phyloP scores from a whole-genome alignment of 1,284 basidiomycete species.

The Trichosporon inkin region DNA sequence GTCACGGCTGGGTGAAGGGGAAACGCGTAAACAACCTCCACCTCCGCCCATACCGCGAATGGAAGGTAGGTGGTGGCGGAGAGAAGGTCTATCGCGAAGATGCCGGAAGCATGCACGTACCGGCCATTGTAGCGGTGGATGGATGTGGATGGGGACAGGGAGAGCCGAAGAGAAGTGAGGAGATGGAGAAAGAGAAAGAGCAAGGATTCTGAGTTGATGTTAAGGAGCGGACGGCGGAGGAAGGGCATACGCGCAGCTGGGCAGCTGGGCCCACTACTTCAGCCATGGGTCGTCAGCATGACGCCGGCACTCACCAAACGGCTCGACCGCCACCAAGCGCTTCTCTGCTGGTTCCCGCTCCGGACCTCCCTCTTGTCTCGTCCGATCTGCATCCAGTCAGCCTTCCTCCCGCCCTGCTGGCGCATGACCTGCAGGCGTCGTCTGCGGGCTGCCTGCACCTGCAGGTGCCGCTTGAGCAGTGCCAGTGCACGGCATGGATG shows the following conservation, averaged over 20 bases:
- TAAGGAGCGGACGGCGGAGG: neutral
- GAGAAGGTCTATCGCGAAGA: neutral
- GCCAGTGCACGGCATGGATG: too few species aligned
- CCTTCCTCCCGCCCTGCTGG: too few species aligned
- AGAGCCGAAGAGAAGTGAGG: neutral
- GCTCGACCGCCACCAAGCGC: too few species aligned
- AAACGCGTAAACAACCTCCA: conserved; percentile 10
- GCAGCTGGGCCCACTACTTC: too few species aligned
- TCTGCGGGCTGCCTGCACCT: too few species aligned
- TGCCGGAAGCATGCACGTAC: conserved; percentile 2
- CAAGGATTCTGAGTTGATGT: neutral
- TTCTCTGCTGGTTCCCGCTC: too few species aligned
- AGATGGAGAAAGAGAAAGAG: conserved; percentile 2
- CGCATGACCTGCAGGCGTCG: too few species aligned
- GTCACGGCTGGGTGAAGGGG: neutral
- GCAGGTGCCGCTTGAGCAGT: too few species aligned
- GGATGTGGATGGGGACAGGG: conserved; percentile 1
- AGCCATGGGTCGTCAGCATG: too few species aligned
- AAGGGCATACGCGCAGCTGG: neutral
- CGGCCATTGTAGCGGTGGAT: conserved; percentile 7
- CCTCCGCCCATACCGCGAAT: neutral
- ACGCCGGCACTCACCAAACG: too few species aligned
- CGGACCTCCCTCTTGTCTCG: too few species aligned
- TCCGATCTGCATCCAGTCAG: too few species aligned
- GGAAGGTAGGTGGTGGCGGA: neutral